A percentile compares a stretch with the other conserved stretches of the same genome.
Conservation (phyloP, 2,329 filamentous ascomycete genomes). For the Hortaea sp. region DNA sequence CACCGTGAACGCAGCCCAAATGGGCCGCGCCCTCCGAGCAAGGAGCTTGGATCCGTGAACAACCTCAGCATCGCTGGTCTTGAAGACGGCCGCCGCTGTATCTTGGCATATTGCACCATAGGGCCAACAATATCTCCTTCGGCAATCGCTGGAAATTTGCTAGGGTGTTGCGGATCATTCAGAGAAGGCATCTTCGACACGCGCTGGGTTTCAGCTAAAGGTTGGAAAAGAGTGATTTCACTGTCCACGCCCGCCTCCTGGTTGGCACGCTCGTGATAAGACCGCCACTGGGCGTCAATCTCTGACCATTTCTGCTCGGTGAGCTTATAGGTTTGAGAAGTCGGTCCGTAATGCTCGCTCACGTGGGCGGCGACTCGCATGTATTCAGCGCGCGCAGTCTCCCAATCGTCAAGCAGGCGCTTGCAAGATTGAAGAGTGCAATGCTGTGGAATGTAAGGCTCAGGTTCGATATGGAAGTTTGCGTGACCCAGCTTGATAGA, state of each 20-base stretch:
- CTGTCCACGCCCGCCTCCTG: constrained; percentile 25
- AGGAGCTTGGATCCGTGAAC: constrained; percentile 20
- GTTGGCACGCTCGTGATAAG: constrained; percentile 53
- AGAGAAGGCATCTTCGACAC: constrained; percentile 59
- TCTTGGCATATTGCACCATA: constrained; percentile 52
- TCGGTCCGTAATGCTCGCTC: constrained; percentile 81
- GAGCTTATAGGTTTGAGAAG: constrained; percentile 76
- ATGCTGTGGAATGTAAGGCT: constrained; percentile 61
- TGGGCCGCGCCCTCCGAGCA: constrained; percentile 2
- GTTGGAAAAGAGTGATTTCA: constrained; percentile 31
- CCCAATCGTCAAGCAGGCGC: constrained; percentile 69
- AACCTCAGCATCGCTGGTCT: constrained; percentile 23
- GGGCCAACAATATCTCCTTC: constrained; percentile 91
- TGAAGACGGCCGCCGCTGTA: constrained; percentile 19
- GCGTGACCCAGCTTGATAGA: constrained; percentile 77
- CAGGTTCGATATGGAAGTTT: constrained; percentile 79
- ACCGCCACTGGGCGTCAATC: constrained; percentile 65
- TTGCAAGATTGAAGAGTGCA: constrained; percentile 50
- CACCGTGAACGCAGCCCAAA: background rate
- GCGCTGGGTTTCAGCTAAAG: constrained; percentile 39
- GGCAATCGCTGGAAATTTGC: constrained; percentile 80
- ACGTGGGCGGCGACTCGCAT: constrained; percentile 81
- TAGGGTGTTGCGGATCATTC: constrained; percentile 54
- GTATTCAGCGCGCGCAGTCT: constrained; percentile 72
- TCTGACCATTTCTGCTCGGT: constrained; percentile 84